phyloP scores from a whole-genome alignment of 2,329 filamentous ascomycete species.

The Furcasterigmium sp. region DNA sequence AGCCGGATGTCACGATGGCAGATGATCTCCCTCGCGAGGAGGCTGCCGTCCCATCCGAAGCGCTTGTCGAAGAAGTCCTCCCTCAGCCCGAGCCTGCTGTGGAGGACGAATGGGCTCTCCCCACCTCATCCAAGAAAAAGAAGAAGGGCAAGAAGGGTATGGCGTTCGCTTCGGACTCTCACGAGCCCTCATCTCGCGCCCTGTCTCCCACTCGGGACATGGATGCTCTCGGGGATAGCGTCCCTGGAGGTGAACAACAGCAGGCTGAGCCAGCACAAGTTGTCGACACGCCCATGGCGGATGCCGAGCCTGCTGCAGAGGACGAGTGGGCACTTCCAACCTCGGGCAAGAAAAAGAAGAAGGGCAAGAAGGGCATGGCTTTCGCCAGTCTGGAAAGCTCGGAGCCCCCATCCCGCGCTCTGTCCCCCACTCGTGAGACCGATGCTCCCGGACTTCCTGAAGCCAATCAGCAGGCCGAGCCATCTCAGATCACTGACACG shows the following conservation, averaged over 20 bases:
- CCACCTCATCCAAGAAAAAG: constrained; percentile 21
- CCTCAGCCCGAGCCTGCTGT: constrained; percentile 1
- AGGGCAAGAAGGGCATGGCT: constrained; percentile 7
- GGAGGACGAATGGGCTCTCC: constrained; percentile 8
- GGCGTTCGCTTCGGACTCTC: background rate
- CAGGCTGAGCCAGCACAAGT: background rate
- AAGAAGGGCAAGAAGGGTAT: constrained; percentile 16
- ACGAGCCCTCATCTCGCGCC: too few species aligned
- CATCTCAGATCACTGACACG: background rate
- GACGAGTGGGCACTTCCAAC: constrained; percentile 11
- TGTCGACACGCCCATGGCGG: background rate
- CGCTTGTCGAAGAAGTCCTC: background rate
- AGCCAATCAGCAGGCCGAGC: background rate
- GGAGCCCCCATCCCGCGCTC: too few species aligned
- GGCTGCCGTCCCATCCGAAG: background rate
- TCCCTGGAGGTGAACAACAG: background rate
- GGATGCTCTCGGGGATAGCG: background rate
- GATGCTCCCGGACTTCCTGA: background rate
- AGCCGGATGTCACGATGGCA: background rate
- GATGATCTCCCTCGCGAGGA: background rate
- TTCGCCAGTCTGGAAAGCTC: background rate
- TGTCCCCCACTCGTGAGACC: too few species aligned
- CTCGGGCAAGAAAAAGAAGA: constrained; percentile 25
- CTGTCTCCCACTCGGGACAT: too few species aligned
- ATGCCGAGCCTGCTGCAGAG: background rate